Evolutionary conservation across 2,329 filamentous ascomycete species (phyloP).

Genomic region (Colletotrichum sojae): DNA sequence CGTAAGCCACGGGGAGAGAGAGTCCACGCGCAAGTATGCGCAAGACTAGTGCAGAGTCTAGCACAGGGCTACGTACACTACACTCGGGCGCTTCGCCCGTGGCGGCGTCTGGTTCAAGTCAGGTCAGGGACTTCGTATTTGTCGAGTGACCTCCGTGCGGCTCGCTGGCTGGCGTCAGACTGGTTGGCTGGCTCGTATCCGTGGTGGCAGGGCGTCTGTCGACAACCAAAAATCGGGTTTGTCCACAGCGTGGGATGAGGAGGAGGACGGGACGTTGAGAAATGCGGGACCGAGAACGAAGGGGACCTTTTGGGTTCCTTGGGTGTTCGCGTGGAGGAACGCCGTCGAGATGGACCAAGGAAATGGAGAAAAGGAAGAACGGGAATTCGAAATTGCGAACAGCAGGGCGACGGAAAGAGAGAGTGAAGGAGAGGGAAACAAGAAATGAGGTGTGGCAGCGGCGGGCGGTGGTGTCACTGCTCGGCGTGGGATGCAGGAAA

Average conservation of each 20-base stretch:
- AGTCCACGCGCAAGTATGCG: slow-evolving; percentile 22
- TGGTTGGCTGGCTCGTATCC: slow-evolving; percentile 32
- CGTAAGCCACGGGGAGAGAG: slow-evolving; percentile 14
- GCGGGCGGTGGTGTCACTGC: slow-evolving; percentile 1
- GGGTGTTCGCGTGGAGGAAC: neutral
- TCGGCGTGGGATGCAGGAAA: neutral
- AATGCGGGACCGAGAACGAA: neutral
- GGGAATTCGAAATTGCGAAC: slow-evolving; percentile 2
- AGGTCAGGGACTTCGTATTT: slow-evolving; percentile 26
- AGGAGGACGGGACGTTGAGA: neutral
- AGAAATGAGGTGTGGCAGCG: slow-evolving; percentile 9
- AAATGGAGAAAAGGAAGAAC: neutral
- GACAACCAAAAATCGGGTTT: neutral
- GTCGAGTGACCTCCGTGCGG: slow-evolving; percentile 20
- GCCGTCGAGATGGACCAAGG: neutral
- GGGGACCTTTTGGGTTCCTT: neutral
- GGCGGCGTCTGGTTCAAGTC: slow-evolving; percentile 12
- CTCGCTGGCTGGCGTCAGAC: slow-evolving; percentile 17
- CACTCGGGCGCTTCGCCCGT: slow-evolving; percentile 19
- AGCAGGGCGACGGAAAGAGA: neutral
- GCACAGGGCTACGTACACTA: slow-evolving; percentile 4
- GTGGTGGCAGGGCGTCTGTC: neutral
- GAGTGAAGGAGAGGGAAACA: slow-evolving; percentile 7
- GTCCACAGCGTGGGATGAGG: neutral
- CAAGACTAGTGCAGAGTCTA: neutral